Base-by-base conservation (phyloP, 495 filamentous ascomycete genomes). In the Trypethelium eluteriae region DNA sequence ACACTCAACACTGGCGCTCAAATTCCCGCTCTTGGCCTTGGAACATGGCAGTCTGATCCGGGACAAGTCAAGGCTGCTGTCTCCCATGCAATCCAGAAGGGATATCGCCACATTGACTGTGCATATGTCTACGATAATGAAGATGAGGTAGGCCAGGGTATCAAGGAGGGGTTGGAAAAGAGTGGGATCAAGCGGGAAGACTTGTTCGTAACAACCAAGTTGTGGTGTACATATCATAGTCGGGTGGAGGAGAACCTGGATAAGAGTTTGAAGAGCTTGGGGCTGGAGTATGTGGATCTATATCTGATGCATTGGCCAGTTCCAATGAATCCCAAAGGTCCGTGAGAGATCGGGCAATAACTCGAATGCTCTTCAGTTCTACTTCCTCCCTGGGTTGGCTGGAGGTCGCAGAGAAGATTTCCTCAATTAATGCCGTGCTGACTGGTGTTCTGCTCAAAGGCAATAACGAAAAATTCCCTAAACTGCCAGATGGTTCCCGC, bases 261-360 rank as follows among this genome's bases (percentile, higher is more conserved):
- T 67, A 82, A 85, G 76, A 88, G 85, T 68, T 79, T 96, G 71
- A 84, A 85, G 76, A 81, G 81, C 61, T 75, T 96, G 63, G 86
- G 87, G 38, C 74, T 93, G 66, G 86, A 90, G 65, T 95, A 96
- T 76, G 81, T 96, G 7, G 92, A 96, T 76, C 77, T 96, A 66
- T 93, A 88, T 72, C 79, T 96, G 68, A 80, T 86, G 74, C 90
- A 96, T 77, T 93, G 90, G 90, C 89, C 91, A 2, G 78, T 92
- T 61, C 84, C 89, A 65, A 90, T 95, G 88, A 93, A 92, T 75
- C 87, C 87, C 16, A 80, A 87, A 50, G 83, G 86, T 85, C 67
- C 64, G 70, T 69, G 14, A 35, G 53, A 36, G 7, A 18, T 32
- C 36, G 3, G 5, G n/a, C 18, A 25, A 35, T 25, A 44, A 63